Conservation (phyloP, 345 rosid species). For the Rhodamnia argentea region DNA sequence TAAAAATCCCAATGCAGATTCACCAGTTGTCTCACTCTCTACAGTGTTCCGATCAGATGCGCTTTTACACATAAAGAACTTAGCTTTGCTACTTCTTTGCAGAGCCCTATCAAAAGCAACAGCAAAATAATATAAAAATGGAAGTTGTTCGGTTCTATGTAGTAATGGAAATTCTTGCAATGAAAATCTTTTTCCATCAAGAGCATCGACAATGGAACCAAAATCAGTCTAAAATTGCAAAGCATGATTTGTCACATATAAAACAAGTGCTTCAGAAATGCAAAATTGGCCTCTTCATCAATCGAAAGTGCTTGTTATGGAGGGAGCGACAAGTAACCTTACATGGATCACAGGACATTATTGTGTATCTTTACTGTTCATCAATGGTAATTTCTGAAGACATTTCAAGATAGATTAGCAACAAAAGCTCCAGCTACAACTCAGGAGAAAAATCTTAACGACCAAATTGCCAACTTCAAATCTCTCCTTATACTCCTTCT, state of each 20-base stretch:
- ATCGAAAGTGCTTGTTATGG: background rate
- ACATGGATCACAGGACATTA: background rate
- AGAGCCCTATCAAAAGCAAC: background rate
- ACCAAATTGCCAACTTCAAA: background rate
- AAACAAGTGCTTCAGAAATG: background rate
- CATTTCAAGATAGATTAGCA: background rate
- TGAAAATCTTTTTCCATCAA: background rate
- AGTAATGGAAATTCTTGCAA: background rate
- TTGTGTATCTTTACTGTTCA: background rate
- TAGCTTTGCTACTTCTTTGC: background rate
- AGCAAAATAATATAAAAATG: background rate
- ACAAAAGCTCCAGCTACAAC: background rate
- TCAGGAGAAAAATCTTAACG: background rate
- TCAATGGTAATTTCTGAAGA: background rate
- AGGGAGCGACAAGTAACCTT: background rate
- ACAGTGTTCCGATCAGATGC: background rate
- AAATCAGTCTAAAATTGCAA: background rate
- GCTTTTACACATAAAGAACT: background rate
- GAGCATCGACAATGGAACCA: background rate
- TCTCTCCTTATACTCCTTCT: too few relatives aligned
- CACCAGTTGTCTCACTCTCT: background rate
- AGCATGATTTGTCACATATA: background rate
- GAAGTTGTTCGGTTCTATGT: background rate
- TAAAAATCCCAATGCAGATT: background rate
- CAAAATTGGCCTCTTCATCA: background rate